Conservation (phyloP, 495 filamentous ascomycete species). For the Opeltia flavorubescens region DNA sequence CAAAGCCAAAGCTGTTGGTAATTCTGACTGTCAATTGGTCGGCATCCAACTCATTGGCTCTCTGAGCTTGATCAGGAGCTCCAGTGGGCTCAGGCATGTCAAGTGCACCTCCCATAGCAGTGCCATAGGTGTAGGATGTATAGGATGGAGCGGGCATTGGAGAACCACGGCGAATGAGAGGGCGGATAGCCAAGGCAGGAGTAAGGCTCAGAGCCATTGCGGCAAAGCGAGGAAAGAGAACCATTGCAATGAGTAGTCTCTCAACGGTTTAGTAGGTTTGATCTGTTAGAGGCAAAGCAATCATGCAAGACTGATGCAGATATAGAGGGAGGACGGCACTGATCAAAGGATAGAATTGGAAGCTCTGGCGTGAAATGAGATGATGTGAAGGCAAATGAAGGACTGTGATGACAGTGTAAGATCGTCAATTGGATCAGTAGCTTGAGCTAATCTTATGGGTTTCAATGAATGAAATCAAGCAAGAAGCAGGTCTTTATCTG, state of each 20-base stretch:
- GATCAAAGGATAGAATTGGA: too few relatives aligned
- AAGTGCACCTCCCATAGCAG: conserved; percentile 6
- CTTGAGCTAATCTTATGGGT: too few relatives aligned
- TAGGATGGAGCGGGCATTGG: background rate
- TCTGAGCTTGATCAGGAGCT: background rate
- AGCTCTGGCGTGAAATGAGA: too few relatives aligned
- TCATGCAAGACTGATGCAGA: too few relatives aligned
- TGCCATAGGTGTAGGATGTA: conserved; percentile 2
- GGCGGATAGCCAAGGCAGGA: background rate
- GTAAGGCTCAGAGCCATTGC: background rate
- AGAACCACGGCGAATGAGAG: background rate
- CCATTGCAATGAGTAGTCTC: background rate
- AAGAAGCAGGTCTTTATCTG: too few relatives aligned
- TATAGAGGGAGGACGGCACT: too few relatives aligned
- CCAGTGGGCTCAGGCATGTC: conserved; percentile 4
- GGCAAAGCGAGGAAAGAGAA: background rate
- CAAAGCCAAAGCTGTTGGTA: conserved; percentile 5
- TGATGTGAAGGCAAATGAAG: too few relatives aligned
- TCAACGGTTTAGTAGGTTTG: background rate
- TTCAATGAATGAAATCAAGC: too few relatives aligned
- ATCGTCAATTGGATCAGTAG: too few relatives aligned
- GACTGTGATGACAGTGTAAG: too few relatives aligned
- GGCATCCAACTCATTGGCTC: background rate
- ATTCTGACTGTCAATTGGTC: conserved; percentile 6
- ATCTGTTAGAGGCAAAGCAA: too few relatives aligned